Conservation (phyloP, 306 rosid genomes). For the Pachyrhizus erosus region DNA sequence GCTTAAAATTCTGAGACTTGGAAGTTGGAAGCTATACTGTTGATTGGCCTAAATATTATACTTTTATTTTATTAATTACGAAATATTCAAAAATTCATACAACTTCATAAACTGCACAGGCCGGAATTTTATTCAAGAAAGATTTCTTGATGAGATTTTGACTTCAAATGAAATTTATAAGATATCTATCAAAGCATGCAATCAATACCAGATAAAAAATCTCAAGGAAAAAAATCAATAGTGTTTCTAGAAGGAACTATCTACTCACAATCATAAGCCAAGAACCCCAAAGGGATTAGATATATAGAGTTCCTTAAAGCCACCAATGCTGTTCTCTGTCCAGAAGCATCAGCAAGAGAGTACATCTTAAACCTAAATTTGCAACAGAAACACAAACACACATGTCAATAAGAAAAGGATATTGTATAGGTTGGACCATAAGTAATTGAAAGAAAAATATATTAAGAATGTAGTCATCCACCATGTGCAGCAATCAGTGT, state of each 20-base stretch:
- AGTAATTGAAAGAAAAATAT: slow-evolving; percentile 7
- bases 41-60: background rate
- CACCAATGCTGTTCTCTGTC: slow-evolving; percentile 78
- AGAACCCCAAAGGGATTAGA: slow-evolving; percentile 88
- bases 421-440: background rate
- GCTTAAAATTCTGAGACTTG: background rate
- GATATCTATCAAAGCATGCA: background rate
- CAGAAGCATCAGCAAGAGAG: slow-evolving; percentile 90
- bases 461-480: slow-evolving; percentile 2
- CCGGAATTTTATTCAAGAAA: background rate
- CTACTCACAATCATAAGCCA: slow-evolving; percentile 95
- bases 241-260: slow-evolving; percentile 34
- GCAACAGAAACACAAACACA: slow-evolving; percentile 12
- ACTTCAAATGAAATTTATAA: background rate
- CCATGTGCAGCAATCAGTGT: slow-evolving; percentile 19
- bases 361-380: slow-evolving; percentile 84
- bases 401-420: slow-evolving; percentile 14
- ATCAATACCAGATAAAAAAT: slow-evolving; percentile 9
- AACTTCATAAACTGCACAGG: background rate
- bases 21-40: slow-evolving; percentile 15
- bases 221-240: background rate
- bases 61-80: background rate
- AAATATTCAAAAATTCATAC: background rate
- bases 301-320: slow-evolving; percentile 89
- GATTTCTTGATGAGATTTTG: background rate